Evolutionary conservation across 1,284 basidiomycete genomes (phyloP), one percentile per base, ranked within the genome.

Genomic region (Apiotrichum montevideense): DNA sequence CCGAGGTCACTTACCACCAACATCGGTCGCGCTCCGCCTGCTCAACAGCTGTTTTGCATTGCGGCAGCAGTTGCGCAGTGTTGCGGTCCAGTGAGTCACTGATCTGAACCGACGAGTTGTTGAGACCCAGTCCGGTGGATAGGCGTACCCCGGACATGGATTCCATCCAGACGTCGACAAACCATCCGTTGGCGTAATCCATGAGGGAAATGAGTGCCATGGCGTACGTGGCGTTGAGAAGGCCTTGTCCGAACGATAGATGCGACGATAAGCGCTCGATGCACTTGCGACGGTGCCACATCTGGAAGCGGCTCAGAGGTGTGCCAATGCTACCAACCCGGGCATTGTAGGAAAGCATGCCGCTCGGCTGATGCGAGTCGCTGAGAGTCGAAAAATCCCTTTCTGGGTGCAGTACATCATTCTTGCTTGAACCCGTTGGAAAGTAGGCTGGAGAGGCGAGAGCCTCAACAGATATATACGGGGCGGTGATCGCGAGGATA

Each of bases 221-320:
- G 3, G 67, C 66, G 66, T 51, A 42, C 29, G 34, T 42, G n/a
- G 40, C 32, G 9, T 51, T 29, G 7, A 51, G 21, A 7, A 51
- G 39, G 14, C 47, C 47, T 4, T 34, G 13, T 9, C 49, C 49
- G 9, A 51, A 42, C 11, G 39, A 42, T 0, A 51, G 8, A 7
- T 41, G 40, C 6, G 49, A 34, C 6, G 49, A 42, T 39, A 69
- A 52, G 2, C 48, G 54, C 39, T 68, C 62, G 35, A 70, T 63
- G 5, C 66, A 62, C 51, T 71, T 72, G 8, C 71, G 59, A 15
- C 73, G 59, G 46, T 75, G 73, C 71, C 71, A 75, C 35, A 69
- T 51, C 57, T 73, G 69, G 50, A 73, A 75, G n/a, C 66, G 57
- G 4, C 64, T 65, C n/a, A 67, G 52, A 2, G 69, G 62, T 7